A percentile compares a stretch with the other conserved stretches of the same genome.
phyloP scores from a whole-genome alignment of 495 filamentous ascomycete genomes.

The Aeminium ludgeri region DNA sequence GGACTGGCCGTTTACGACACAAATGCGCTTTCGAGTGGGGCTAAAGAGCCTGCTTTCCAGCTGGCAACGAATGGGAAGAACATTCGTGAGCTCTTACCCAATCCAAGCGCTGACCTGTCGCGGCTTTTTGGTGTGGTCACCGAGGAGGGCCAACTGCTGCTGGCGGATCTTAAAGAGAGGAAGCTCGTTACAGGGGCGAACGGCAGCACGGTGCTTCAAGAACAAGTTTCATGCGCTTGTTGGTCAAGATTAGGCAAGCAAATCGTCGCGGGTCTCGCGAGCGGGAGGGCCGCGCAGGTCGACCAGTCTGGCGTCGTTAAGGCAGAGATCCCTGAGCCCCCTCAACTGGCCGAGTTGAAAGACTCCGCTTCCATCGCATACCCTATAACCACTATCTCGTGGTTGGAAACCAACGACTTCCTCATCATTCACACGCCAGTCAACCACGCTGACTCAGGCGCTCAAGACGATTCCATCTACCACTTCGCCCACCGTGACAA shows the following conservation, averaged over 20 bases:
- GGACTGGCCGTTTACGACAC: constrained; percentile 73
- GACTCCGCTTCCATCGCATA: not conserved
- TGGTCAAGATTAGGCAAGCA: constrained; percentile 94
- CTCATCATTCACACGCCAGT: constrained; percentile 56
- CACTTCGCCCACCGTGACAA: constrained; percentile 55
- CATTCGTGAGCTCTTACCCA: constrained; percentile 57
- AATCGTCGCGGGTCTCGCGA: constrained; percentile 68
- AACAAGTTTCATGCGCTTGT: constrained; percentile 64
- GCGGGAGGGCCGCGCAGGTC: constrained; percentile 72
- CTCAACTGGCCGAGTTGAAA: constrained; percentile 29
- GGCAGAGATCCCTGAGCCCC: constrained; percentile 61
- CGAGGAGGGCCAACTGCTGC: constrained; percentile 56
- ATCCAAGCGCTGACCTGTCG: constrained; percentile 33
- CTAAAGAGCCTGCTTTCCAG: constrained; percentile 51
- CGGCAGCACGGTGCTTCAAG: constrained; percentile 45
- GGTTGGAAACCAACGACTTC: constrained; percentile 82
- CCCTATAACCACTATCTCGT: constrained; percentile 40
- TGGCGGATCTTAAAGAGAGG: constrained; percentile 62
- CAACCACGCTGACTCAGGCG: constrained; percentile 10
- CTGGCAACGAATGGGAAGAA: constrained; percentile 57
- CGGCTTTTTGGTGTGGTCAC: constrained; percentile 66
- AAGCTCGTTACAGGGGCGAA: constrained; percentile 41
- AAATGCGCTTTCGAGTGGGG: constrained; percentile 43
- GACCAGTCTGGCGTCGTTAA: constrained; percentile 60
- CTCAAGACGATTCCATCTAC: constrained; percentile 43